Evolutionary conservation across 306 rosid genomes (phyloP).

Genomic region (Oxytropis ochrocephala): DNA sequence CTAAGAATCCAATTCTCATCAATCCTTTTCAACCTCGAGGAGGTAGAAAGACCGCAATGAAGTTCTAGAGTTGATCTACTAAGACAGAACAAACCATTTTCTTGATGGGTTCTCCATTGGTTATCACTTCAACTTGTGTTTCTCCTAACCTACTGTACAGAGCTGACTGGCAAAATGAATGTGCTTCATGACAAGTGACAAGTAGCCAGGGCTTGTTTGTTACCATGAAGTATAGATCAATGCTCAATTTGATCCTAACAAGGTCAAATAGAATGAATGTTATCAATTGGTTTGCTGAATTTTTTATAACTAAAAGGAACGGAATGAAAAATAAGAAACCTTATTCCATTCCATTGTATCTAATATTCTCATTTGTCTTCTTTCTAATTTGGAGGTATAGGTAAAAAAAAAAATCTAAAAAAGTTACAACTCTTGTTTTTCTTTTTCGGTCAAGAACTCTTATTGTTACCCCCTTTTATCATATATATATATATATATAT

Average conservation of each 20-base stretch:
- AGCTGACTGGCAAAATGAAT: constrained; percentile 19
- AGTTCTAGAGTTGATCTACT: constrained; percentile 7
- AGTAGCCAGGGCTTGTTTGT: constrained; percentile 23
- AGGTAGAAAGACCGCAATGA: constrained; percentile 18
- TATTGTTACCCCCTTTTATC: not conserved
- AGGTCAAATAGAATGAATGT: not conserved
- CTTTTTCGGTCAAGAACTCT: too few relatives aligned
- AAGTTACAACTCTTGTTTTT: not conserved
- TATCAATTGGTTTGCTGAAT: not conserved
- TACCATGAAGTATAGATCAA: constrained; percentile 26
- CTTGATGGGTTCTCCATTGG: not conserved
- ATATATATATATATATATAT: too few relatives aligned
- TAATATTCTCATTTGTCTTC: not conserved
- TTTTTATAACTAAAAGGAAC: not conserved
- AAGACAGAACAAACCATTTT: not conserved
- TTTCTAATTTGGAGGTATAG: not conserved
- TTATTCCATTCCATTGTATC: not conserved
- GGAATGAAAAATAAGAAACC: not conserved
- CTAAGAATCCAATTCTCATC: not conserved
- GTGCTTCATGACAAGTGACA: constrained; percentile 20
- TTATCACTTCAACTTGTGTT: constrained; percentile 20
- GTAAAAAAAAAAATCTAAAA: not conserved
- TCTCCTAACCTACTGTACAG: constrained; percentile 38
- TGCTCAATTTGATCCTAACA: constrained; percentile 25
- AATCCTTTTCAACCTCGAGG: constrained; percentile 14